Percentiles rank a stretch among this genome's conserved stretches.
These are phyloP conservation scores for Candida suzukii DNA, from an alignment of 805 yeast species.

Conservation along the genomic window DNA sequence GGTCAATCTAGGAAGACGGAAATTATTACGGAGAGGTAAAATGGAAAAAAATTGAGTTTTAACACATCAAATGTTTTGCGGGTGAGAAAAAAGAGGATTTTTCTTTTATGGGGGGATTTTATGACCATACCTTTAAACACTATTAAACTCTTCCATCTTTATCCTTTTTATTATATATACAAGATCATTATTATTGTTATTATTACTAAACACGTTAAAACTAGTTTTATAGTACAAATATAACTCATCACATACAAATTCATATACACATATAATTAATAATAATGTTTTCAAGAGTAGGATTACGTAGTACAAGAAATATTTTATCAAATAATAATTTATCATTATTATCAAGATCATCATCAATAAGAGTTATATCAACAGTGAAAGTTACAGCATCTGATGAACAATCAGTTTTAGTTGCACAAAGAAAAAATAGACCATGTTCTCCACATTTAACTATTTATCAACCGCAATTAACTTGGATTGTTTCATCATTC, in stretches of 20 bases:
- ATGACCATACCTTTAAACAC: too few species aligned
- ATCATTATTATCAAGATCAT: not conserved
- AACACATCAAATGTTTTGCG: too few species aligned
- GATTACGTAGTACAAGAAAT: slow-evolving; percentile 10
- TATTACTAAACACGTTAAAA: too few species aligned
- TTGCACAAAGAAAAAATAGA: slow-evolving; percentile 78
- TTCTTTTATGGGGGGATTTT: too few species aligned
- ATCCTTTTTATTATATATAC: too few species aligned
- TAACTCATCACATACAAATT: not conserved
- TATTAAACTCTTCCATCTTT: too few species aligned
- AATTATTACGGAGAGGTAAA: too few species aligned
- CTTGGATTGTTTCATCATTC: slow-evolving; percentile 70
- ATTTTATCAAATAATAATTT: not conserved
- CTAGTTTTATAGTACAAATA: not conserved
- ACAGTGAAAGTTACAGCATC: slow-evolving; percentile 49
- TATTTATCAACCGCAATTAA: slow-evolving; percentile 87
- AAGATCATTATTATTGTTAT: too few species aligned
- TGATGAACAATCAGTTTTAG: slow-evolving; percentile 62
- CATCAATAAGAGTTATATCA: slow-evolving; percentile 20
- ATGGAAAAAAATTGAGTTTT: too few species aligned
- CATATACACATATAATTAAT: not conserved
- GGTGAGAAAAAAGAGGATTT: too few species aligned
- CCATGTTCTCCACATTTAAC: slow-evolving; percentile 87
- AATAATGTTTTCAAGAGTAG: slow-evolving; percentile 9
- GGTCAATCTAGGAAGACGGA: too few species aligned